Evolutionary conservation across 306 rosid genomes (phyloP).

Genomic region (Vigna mungo): DNA sequence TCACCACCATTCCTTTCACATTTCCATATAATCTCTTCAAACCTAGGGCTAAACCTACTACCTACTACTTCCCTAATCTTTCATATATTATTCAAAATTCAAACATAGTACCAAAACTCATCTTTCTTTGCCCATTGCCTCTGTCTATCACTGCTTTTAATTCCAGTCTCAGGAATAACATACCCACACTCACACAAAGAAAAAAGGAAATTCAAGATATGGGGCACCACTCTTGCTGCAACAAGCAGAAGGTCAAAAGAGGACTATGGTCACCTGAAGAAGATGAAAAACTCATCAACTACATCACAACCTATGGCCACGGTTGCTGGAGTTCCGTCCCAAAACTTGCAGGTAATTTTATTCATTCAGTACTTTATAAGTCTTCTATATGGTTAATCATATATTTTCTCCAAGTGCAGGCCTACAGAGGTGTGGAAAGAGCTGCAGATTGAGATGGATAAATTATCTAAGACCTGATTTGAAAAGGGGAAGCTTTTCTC

Average conservation of each 20-base stretch:
- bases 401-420: conserved; percentile 45
- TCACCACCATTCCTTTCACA: conserved; percentile 31
- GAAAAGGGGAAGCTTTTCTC: conserved; percentile 94
- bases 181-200: not conserved
- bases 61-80: not conserved
- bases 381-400: not conserved
- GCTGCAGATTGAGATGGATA: conserved; percentile 97
- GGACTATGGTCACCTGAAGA: conserved; percentile 99
- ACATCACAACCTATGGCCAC: conserved; percentile 87
- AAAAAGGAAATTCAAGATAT: conserved; percentile 29
- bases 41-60: conserved; percentile 48
- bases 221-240: conserved; percentile 99
- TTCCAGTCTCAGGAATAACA: not conserved
- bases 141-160: not conserved
- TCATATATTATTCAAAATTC: not conserved
- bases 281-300: conserved; percentile 93
- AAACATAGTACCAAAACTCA: conserved; percentile 29
- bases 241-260: conserved; percentile 97
- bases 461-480: conserved; percentile 95
- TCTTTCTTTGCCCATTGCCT: conserved; percentile 39
- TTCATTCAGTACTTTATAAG: not conserved
- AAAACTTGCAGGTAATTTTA: conserved; percentile 72
- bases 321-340: conserved; percentile 99
- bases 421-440: conserved; percentile 91
- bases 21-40: conserved; percentile 24